These are phyloP conservation scores for Corniculantispora saksenae DNA, from an alignment of 2,329 filamentous ascomycete species.

Conservation along the genomic window DNA sequence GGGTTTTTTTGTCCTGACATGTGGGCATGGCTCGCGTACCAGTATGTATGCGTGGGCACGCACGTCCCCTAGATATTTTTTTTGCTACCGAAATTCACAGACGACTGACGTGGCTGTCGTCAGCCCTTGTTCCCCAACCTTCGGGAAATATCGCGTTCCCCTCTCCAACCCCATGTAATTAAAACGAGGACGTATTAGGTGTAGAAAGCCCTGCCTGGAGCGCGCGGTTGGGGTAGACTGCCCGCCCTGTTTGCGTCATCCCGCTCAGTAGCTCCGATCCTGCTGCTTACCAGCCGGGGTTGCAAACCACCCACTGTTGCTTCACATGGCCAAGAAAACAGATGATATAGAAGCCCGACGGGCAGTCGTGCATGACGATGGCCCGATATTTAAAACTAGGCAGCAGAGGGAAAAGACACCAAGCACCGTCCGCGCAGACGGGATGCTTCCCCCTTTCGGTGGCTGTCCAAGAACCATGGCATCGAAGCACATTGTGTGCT, in stretches of 20 bases:
- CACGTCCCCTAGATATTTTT: background rate
- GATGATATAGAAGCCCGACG: too few species aligned
- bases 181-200: background rate
- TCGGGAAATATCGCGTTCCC: background rate
- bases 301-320: too few species aligned
- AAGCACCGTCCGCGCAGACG: too few species aligned
- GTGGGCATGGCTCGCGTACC: background rate
- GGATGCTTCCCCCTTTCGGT: too few species aligned
- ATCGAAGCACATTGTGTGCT: too few species aligned
- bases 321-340: too few species aligned
- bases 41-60: too few species aligned
- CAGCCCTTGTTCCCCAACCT: background rate
- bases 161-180: background rate
- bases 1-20: background rate
- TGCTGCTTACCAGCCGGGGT: background rate
- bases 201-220: background rate
- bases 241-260: conserved; percentile 4
- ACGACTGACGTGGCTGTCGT: background rate
- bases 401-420: too few species aligned
- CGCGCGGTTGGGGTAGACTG: background rate
- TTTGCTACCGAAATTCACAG: background rate
- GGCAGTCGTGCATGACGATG: too few species aligned
- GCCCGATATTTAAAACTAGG: too few species aligned
- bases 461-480: too few species aligned
- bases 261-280: conserved; percentile 6